These are phyloP conservation scores for Massarina eburnea DNA, from an alignment of 2,329 filamentous ascomycete genomes.

Conservation along the genomic window DNA sequence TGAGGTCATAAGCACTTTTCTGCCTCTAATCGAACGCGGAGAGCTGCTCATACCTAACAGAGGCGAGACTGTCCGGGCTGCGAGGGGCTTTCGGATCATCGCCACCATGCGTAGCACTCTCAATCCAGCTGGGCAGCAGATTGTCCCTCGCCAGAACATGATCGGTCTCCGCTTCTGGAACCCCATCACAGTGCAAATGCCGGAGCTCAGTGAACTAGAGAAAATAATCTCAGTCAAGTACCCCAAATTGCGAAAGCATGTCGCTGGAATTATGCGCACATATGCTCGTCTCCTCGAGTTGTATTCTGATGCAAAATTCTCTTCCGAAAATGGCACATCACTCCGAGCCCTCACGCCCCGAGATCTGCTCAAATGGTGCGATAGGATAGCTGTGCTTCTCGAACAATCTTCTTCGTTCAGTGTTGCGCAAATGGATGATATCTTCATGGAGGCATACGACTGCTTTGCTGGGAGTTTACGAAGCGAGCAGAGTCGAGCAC, in stretches of 20 bases:
- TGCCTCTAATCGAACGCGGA: slow-evolving; percentile 90
- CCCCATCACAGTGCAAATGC: slow-evolving; percentile 67
- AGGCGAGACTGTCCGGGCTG: slow-evolving; percentile 80
- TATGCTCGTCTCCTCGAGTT: slow-evolving; percentile 51
- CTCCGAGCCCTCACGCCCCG: slow-evolving; percentile 67
- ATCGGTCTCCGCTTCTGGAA: slow-evolving; percentile 88
- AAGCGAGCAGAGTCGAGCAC: slow-evolving; percentile 61
- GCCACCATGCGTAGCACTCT: slow-evolving; percentile 78
- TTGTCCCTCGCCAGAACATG: slow-evolving; percentile 66
- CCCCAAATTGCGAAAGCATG: slow-evolving; percentile 64
- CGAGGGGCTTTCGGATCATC: slow-evolving; percentile 84
- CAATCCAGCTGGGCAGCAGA: slow-evolving; percentile 69
- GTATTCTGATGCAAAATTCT: slow-evolving; percentile 48
- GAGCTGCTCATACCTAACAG: slow-evolving; percentile 88
- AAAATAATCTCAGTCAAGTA: slow-evolving; percentile 72
- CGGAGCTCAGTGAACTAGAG: slow-evolving; percentile 69
- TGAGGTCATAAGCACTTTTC: slow-evolving; percentile 88
- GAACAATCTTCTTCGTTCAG: slow-evolving; percentile 62
- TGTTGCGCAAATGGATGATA: slow-evolving; percentile 74
- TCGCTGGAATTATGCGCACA: slow-evolving; percentile 58
- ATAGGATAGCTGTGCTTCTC: slow-evolving; percentile 70
- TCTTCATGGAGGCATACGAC: slow-evolving; percentile 92
- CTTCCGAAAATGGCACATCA: slow-evolving; percentile 56
- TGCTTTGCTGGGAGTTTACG: slow-evolving; percentile 85
- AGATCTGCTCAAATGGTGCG: slow-evolving; percentile 91